phyloP scores from a whole-genome alignment of 495 filamentous ascomycete species.

The Penicillium turbatum region DNA sequence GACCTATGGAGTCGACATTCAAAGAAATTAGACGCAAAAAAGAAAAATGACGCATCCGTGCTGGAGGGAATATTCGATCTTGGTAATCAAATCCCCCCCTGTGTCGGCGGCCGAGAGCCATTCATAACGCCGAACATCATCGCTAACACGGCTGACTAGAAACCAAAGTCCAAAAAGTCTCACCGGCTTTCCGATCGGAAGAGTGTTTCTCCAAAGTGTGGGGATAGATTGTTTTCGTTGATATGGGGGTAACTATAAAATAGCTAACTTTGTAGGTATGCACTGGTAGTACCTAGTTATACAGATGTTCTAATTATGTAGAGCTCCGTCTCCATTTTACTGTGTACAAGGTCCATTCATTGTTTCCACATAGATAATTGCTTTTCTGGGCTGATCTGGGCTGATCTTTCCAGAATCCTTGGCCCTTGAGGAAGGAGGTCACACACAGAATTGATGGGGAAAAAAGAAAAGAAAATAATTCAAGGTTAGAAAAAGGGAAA shows the following conservation, averaged over 20 bases:
- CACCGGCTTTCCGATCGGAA: constrained; percentile 9
- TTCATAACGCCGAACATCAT: constrained; percentile 18
- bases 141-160: constrained; percentile 19
- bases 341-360: no score
- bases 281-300: no score
- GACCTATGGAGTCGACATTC: neutral
- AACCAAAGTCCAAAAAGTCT: neutral
- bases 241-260: no score
- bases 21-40: neutral
- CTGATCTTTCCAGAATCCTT: constrained; percentile 5
- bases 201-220: neutral
- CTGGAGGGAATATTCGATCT: constrained; percentile 1
- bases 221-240: neutral
- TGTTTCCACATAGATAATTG: neutral
- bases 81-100: neutral
- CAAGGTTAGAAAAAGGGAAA: constrained; percentile 1
- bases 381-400: neutral
- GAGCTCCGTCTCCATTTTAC: no score
- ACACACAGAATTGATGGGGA: no score
- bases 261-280: no score
- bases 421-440: neutral
- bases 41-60: constrained; percentile 15
- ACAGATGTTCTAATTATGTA: no score
- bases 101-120: constrained; percentile 23
- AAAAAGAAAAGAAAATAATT: neutral